Conservation (phyloP, 257 asterid species). For the Coffea eugenioides region DNA sequence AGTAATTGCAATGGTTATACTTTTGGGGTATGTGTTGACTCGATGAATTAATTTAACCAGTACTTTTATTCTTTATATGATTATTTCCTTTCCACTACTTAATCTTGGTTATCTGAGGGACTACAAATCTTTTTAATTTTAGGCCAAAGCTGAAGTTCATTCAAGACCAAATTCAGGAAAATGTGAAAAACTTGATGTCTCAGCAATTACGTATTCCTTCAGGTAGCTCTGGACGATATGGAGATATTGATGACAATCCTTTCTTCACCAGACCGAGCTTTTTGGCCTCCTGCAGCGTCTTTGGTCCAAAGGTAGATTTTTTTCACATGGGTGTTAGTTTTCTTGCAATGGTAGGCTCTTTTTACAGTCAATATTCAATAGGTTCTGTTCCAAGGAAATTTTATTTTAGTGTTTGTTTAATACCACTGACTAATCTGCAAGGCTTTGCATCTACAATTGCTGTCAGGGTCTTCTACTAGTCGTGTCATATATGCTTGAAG, state of each 20-base stretch:
- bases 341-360: neutral
- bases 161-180: too few species aligned
- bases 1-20: slow-evolving; percentile 43
- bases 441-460: neutral
- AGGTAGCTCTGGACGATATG: slow-evolving; percentile 13
- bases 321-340: neutral
- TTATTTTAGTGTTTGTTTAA: neutral
- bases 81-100: too few species aligned
- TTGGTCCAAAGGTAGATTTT: slow-evolving; percentile 72
- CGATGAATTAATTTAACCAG: too few species aligned
- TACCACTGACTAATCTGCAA: neutral
- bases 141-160: too few species aligned
- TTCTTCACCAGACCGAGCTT: slow-evolving; percentile 49
- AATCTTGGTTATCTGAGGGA: too few species aligned
- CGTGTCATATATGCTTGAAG: neutral
- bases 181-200: too few species aligned
- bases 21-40: too few species aligned
- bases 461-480: neutral
- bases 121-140: too few species aligned
- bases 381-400: neutral
- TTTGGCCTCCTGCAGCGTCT: slow-evolving; percentile 76
- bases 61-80: too few species aligned
- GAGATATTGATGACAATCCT: neutral
- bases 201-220: slow-evolving; percentile 34
- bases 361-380: neutral